phyloP scores from a whole-genome alignment of 306 rosid genomes.

The Begonia fuchsioides region DNA sequence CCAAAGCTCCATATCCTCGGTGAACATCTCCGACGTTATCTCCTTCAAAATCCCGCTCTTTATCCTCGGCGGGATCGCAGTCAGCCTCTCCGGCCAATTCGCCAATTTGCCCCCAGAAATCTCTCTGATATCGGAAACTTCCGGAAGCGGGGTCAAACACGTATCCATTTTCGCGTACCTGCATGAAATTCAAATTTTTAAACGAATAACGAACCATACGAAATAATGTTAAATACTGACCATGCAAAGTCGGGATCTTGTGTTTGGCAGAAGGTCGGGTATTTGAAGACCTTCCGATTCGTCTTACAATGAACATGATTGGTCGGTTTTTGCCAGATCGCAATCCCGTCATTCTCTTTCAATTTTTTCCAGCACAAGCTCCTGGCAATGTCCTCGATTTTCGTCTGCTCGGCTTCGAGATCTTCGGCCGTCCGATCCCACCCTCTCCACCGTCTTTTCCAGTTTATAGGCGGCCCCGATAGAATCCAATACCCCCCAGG shows the following conservation, averaged over 20 bases:
- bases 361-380: conserved; percentile 69
- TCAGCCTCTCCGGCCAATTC: conserved; percentile 59
- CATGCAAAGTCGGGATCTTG: conserved; percentile 47
- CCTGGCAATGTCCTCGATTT: conserved; percentile 45
- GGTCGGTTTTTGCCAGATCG: conserved; percentile 69
- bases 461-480: conserved; percentile 63
- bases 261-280: conserved; percentile 29
- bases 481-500: conserved; percentile 79
- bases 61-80: conserved; percentile 58
- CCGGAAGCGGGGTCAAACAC: conserved; percentile 59
- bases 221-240: conserved; percentile 18
- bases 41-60: conserved; percentile 38
- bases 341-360: conserved; percentile 46
- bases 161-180: conserved; percentile 66
- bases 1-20: conserved; percentile 42
- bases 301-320: conserved; percentile 47
- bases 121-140: conserved; percentile 34
- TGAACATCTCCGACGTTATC: conserved; percentile 24
- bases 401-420: conserved; percentile 43
- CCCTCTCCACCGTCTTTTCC: conserved; percentile 53
- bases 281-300: conserved; percentile 15
- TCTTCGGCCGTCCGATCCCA: conserved; percentile 69
- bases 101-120: conserved; percentile 49
- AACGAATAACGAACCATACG: background rate
- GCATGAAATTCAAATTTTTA: background rate